Evolutionary conservation across 2,329 filamentous ascomycete species (phyloP).

Genomic region (Pestalotiopsis sp.): DNA sequence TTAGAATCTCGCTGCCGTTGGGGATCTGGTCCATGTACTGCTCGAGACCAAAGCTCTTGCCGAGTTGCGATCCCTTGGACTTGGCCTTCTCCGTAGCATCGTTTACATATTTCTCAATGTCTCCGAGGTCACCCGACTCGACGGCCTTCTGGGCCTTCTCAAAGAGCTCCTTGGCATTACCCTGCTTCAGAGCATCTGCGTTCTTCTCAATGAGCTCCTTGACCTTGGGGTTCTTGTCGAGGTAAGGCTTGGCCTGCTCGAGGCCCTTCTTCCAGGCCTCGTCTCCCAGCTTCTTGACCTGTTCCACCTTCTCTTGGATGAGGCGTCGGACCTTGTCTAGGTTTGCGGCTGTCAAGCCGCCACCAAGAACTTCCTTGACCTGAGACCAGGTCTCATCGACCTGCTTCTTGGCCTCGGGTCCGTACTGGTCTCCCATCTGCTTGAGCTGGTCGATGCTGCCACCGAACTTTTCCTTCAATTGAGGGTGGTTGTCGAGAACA

Average conservation of each 20-base stretch:
- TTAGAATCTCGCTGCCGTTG: slow-evolving; percentile 63
- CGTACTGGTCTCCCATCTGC: slow-evolving; percentile 69
- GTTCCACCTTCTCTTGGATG: slow-evolving; percentile 70
- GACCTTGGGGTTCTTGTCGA: slow-evolving; percentile 77
- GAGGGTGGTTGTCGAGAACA: slow-evolving; percentile 73
- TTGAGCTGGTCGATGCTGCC: slow-evolving; percentile 70
- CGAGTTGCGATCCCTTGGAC: slow-evolving; percentile 42
- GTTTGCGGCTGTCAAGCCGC: slow-evolving; percentile 57
- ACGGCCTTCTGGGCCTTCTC: slow-evolving; percentile 63
- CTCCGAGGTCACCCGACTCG: slow-evolving; percentile 61
- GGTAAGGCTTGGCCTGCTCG: slow-evolving; percentile 70
- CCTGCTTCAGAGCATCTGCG: slow-evolving; percentile 66
- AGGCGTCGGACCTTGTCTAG: slow-evolving; percentile 61
- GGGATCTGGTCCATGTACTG: slow-evolving; percentile 69
- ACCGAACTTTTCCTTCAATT: slow-evolving; percentile 73
- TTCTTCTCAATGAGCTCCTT: slow-evolving; percentile 76
- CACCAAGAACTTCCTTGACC: slow-evolving; percentile 64
- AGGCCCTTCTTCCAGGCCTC: slow-evolving; percentile 73
- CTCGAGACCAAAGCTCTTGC: slow-evolving; percentile 51
- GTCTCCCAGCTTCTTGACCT: slow-evolving; percentile 69
- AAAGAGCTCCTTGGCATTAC: slow-evolving; percentile 66
- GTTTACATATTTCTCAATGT: slow-evolving; percentile 64
- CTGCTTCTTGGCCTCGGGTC: slow-evolving; percentile 77
- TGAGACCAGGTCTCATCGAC: slow-evolving; percentile 72
- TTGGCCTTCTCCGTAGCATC: slow-evolving; percentile 62